These are phyloP conservation scores for Annulohypoxylon truncatum DNA, from an alignment of 2,329 filamentous ascomycete species.

Conservation along the genomic window DNA sequence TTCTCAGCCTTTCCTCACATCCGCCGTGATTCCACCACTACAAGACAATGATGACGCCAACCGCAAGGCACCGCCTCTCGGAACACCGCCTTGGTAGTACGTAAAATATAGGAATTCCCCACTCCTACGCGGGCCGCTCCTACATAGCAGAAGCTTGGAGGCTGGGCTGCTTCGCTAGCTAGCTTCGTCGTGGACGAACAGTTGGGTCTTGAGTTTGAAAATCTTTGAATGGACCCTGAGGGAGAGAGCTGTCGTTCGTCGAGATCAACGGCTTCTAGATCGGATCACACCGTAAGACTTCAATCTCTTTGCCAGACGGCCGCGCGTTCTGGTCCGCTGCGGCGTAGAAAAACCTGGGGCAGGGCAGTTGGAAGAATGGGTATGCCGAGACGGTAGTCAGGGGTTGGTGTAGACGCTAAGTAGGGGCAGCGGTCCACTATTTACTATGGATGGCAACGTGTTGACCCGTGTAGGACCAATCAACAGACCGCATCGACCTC, in stretches of 20 bases:
- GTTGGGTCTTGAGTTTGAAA: neutral
- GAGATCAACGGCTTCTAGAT: conserved; percentile 4
- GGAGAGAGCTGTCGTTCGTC: neutral
- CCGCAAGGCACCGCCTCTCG: neutral
- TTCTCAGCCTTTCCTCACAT: neutral
- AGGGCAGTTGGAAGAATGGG: neutral
- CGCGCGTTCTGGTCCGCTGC: neutral
- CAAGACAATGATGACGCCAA: neutral
- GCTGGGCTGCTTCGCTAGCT: neutral
- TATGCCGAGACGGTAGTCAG: neutral
- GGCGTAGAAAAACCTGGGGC: conserved; percentile 5
- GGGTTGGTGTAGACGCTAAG: neutral
- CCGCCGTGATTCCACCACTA: neutral
- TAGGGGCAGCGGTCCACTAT: neutral
- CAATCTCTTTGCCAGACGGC: neutral
- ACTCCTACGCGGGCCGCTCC: neutral
- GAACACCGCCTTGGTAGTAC: neutral
- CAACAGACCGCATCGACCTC: neutral
- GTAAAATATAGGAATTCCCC: neutral
- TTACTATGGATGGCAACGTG: neutral
- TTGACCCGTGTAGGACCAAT: conserved; percentile 8
- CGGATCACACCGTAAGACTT: neutral
- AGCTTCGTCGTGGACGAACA: neutral
- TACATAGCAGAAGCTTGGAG: neutral
- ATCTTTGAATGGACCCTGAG: neutral